Base-by-base conservation (phyloP, 1,284 basidiomycete species). In the Fistulinella staudtii region DNA sequence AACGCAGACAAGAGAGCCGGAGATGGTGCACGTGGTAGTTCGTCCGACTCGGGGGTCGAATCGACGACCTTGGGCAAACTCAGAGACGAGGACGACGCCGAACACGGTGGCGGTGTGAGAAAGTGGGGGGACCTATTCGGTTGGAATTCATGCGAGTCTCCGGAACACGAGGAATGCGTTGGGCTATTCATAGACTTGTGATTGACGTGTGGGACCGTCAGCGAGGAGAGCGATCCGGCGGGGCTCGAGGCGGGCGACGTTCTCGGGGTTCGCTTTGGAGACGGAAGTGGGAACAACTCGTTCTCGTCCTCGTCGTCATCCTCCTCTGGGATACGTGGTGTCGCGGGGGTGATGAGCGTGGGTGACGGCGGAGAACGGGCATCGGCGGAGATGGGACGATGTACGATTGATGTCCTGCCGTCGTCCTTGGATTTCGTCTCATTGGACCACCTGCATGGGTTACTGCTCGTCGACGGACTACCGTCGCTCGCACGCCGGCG, bases 221-320 rank as follows among this genome's bases (percentile, higher is more conserved):
- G 49, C 2, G 61, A 66, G 2, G 61, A 64, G 8, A 47, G 10
- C 2, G 54, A 65, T 27, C 45, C 55, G 3, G 41, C 49, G 13
- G 60, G 62, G 45, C 57, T 55, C 49, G 65, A 49, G 9, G 57
- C 45, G 1, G 66, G 66, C 4, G 73, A 67, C 3, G 56, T 41
- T 2, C 55, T 44, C 1, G 75, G 75, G 2, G 71, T 68, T 7
- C 75, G 70, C 43, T 70, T 65, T 14, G 75, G 77, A 6, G 72
- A 75, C 7, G 77, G 77, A 3, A 80, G 67, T 1, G 79, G 79
- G 58, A 80, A 80, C 3, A 80, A 55, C 34, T 75, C 70, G 21
- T 71, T 68, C 49, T 68, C 67, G 36, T 79, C 73, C 29, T 76
- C 76, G 49, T 77, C 76, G 35, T 70, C 67, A 0, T 62, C 59